Evolutionary conservation across 208 protist species (phyloP).

Genomic region (Zelonia costaricensis): DNA sequence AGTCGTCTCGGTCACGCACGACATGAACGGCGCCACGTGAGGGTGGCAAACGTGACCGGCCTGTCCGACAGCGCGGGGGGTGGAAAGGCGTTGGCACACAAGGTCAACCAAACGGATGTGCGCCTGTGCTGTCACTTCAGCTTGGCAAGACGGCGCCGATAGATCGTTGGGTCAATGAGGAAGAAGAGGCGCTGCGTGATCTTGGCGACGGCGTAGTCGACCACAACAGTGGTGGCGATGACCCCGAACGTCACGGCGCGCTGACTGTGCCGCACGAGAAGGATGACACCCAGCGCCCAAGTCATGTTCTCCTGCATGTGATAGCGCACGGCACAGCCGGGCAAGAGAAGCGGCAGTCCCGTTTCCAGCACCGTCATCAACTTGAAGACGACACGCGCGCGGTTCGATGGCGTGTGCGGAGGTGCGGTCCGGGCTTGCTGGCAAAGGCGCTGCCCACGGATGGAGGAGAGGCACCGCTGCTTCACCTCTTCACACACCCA

Average conservation of each 20-base stretch:
- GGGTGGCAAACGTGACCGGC: too few relatives aligned
- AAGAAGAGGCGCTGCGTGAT: slow-evolving; percentile 13
- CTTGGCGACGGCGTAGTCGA: slow-evolving; percentile 1
- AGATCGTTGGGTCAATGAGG: slow-evolving; percentile 9
- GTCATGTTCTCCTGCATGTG: slow-evolving; percentile 1
- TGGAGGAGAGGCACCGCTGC: slow-evolving; percentile 13
- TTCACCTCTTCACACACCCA: slow-evolving; percentile 21
- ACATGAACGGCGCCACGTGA: too few relatives aligned
- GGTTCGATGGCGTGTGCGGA: too few relatives aligned
- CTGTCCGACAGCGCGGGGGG: too few relatives aligned
- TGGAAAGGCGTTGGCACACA: too few relatives aligned
- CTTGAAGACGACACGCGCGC: slow-evolving; percentile 8
- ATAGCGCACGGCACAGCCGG: not conserved
- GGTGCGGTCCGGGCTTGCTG: not conserved
- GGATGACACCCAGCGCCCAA: slow-evolving; percentile 10
- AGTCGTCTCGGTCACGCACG: too few relatives aligned
- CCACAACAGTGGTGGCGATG: not conserved
- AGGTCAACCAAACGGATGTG: too few relatives aligned
- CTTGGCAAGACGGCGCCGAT: slow-evolving; percentile 25
- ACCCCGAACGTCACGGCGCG: slow-evolving; percentile 2
- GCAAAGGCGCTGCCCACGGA: slow-evolving; percentile 2
- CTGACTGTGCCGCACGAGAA: slow-evolving; percentile 24
- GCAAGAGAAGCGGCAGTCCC: slow-evolving; percentile 10
- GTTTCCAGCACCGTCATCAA: slow-evolving; percentile 11
- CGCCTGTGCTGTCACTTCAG: slow-evolving; percentile 7